A percentile compares a stretch with the other conserved stretches of the same genome.
Conservation (phyloP, 768 basidiomycete genomes). For the Macrolepiota dolichaula region DNA sequence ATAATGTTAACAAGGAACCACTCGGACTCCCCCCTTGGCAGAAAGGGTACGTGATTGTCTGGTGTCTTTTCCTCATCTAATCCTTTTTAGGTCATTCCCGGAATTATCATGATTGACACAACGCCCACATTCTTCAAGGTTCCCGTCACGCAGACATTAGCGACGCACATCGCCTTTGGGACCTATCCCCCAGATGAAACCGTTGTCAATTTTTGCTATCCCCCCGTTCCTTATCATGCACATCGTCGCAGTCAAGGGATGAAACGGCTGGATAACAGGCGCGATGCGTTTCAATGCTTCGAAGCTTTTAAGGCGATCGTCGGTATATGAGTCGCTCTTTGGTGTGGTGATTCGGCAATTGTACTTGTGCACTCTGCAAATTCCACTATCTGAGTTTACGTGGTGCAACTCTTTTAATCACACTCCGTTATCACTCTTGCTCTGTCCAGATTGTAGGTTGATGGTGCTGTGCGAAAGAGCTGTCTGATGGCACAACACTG, state of each 20-base stretch:
- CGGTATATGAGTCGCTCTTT: background rate
- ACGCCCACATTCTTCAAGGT: constrained; percentile 27
- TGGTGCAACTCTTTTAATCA: no score
- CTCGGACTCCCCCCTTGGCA: constrained; percentile 8
- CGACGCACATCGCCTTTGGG: constrained; percentile 11
- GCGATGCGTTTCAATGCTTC: constrained; percentile 23
- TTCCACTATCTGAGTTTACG: no score
- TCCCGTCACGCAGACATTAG: constrained; percentile 11
- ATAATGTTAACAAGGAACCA: constrained; percentile 14
- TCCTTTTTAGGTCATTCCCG: background rate
- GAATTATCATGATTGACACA: constrained; percentile 23
- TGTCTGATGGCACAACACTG: no score
- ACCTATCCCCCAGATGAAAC: constrained; percentile 13
- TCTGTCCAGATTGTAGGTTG: no score
- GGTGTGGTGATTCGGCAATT: no score
- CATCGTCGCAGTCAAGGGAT: constrained; percentile 23
- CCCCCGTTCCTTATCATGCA: constrained; percentile 16
- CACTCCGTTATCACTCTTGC: no score
- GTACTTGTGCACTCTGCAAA: no score
- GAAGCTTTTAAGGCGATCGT: constrained; percentile 28
- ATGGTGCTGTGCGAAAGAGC: no score
- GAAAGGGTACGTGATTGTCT: constrained; percentile 6
- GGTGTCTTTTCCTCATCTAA: no score
- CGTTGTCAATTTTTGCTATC: constrained; percentile 14
- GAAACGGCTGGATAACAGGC: constrained; percentile 28